phyloP scores from a whole-genome alignment of 1,284 basidiomycete species.

The Erythrobasidium hasegawianum region DNA sequence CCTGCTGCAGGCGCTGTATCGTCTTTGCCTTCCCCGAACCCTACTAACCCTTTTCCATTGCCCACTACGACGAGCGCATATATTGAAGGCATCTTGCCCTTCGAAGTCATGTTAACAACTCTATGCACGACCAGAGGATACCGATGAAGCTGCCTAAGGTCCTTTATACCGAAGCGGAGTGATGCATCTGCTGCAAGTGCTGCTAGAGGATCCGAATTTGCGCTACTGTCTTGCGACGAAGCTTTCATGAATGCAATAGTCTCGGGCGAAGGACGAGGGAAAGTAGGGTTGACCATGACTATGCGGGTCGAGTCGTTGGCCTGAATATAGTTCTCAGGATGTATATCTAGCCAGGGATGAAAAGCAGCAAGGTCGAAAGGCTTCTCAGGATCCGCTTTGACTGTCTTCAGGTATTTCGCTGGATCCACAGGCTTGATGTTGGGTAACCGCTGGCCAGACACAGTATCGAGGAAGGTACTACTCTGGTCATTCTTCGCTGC shows the following conservation, averaged over 20 bases:
- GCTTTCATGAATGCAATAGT: conserved; percentile 11
- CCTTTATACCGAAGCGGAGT: background rate
- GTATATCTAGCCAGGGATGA: conserved; percentile 25
- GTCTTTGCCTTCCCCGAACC: conserved; percentile 83
- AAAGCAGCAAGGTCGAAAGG: conserved; percentile 31
- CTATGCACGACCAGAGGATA: conserved; percentile 48
- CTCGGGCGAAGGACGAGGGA: conserved; percentile 10
- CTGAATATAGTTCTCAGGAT: conserved; percentile 21
- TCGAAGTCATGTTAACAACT: conserved; percentile 76
- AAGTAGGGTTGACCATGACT: conserved; percentile 29
- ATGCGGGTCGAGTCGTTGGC: background rate
- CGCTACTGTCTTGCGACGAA: conserved; percentile 5
- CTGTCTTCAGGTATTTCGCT: background rate
- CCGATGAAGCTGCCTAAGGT: conserved; percentile 37
- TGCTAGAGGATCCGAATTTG: conserved; percentile 12
- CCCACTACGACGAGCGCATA: conserved; percentile 75
- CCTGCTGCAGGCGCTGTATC: conserved; percentile 59
- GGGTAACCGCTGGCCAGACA: background rate
- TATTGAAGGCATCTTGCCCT: conserved; percentile 70
- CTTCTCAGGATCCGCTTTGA: background rate
- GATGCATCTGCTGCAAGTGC: conserved; percentile 19
- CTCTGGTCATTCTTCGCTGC: background rate
- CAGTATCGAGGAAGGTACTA: too few species aligned
- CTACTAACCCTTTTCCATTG: conserved; percentile 77
- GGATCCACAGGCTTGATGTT: background rate